Conservation (phyloP, 2,329 filamentous ascomycete species). For the Colletotrichum incanum region DNA sequence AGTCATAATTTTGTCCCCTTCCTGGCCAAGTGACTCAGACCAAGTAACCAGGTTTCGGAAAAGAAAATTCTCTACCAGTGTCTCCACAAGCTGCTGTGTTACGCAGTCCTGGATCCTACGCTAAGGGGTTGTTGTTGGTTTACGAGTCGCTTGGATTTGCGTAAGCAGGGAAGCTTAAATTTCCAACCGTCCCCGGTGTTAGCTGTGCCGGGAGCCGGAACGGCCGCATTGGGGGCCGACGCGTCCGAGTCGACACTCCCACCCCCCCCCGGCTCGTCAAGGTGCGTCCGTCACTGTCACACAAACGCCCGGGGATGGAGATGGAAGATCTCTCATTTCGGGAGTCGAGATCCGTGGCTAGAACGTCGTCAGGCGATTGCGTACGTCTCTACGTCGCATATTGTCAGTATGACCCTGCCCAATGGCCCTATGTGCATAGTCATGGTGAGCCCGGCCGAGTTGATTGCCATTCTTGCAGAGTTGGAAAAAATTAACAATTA, state of each 20-base stretch:
- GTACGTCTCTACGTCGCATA: not conserved
- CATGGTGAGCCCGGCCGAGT: not conserved
- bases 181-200: not conserved
- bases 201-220: not conserved
- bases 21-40: not conserved
- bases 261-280: not conserved
- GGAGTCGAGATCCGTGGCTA: not conserved
- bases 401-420: not conserved
- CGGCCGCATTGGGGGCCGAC: not conserved
- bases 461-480: not conserved
- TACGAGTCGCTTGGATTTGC: not conserved
- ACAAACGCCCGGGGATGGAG: not conserved
- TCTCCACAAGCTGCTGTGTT: not conserved
- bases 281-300: not conserved
- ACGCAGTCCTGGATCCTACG: not conserved
- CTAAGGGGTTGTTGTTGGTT: not conserved
- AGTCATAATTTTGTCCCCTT: not conserved
- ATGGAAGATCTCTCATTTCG: not conserved
- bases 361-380: not conserved
- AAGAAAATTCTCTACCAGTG: too few species aligned
- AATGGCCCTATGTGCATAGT: not conserved
- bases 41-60: too few species aligned
- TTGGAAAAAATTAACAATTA: too few species aligned
- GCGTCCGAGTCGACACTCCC: not conserved
- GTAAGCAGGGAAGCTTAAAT: not conserved